phyloP scores from a whole-genome alignment of 805 yeast species.

The Scheffersomyces lignosus region DNA sequence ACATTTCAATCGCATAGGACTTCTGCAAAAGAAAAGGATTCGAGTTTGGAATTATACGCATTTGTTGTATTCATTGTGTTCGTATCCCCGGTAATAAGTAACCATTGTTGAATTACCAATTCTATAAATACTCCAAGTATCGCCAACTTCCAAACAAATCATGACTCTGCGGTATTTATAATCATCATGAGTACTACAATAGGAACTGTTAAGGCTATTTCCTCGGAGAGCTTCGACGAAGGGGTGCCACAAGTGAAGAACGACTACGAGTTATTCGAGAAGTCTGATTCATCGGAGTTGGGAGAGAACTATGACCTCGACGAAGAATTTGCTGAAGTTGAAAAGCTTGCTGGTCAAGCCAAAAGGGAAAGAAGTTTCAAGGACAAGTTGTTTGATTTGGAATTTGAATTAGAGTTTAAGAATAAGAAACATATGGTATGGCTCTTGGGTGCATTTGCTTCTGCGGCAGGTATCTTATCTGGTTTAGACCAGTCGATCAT shows the following conservation, averaged over 20 bases:
- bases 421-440: conserved; percentile 36
- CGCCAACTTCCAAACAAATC: too few species aligned
- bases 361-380: conserved; percentile 31
- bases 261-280: too few species aligned
- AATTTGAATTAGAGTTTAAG: conserved; percentile 41
- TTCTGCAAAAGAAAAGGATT: too few species aligned
- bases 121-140: too few species aligned
- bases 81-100: too few species aligned
- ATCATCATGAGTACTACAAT: neutral
- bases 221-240: neutral
- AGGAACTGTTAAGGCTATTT: neutral
- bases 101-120: too few species aligned
- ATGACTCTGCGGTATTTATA: neutral
- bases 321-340: conserved; percentile 34
- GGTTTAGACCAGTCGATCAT: conserved; percentile 70
- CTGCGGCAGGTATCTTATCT: conserved; percentile 63
- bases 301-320: conserved; percentile 37
- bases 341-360: conserved; percentile 28
- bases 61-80: too few species aligned
- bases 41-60: too few species aligned
- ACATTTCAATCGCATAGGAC: too few species aligned
- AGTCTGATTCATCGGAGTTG: conserved; percentile 22
- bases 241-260: conserved; percentile 7
- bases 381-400: conserved; percentile 37
- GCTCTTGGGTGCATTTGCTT: conserved; percentile 51